A percentile compares a stretch with the other conserved stretches of the same genome.
phyloP scores from a whole-genome alignment of 1,284 basidiomycete species.

The Ceratobasidium sp. region DNA sequence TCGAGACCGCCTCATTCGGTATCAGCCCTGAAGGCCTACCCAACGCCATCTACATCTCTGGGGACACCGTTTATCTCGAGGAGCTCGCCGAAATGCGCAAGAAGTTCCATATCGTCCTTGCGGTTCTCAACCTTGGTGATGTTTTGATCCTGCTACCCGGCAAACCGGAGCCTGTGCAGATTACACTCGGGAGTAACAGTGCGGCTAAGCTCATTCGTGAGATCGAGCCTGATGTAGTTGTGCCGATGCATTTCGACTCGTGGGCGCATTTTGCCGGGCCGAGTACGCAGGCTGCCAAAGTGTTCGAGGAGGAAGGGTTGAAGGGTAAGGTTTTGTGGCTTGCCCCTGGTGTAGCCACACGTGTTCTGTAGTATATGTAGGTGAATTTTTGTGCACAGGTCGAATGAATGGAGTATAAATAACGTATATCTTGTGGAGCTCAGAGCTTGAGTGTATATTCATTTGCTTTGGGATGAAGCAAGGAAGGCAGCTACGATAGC shows the following conservation, averaged over 20 bases:
- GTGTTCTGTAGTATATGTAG: not conserved
- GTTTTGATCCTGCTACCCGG: constrained; percentile 10
- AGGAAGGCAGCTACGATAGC: no score
- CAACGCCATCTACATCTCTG: constrained; percentile 46
- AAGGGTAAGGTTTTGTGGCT: constrained; percentile 27
- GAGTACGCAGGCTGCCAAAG: not conserved
- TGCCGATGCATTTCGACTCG: constrained; percentile 35
- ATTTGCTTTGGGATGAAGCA: no score
- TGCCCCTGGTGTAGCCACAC: not conserved
- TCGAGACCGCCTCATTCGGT: constrained; percentile 42
- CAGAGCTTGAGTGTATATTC: no score
- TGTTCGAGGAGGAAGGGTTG: constrained; percentile 33
- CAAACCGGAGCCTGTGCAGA: constrained; percentile 16
- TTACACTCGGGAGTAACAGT: constrained; percentile 23
- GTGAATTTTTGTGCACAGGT: no score
- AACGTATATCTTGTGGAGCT: no score
- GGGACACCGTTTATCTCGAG: constrained; percentile 44
- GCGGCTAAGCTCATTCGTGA: constrained; percentile 25
- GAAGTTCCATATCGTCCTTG: constrained; percentile 44
- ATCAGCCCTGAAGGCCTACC: constrained; percentile 28
- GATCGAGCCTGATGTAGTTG: constrained; percentile 14
- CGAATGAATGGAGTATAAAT: no score
- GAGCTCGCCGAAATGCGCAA: constrained; percentile 40
- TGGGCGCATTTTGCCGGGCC: constrained; percentile 23
- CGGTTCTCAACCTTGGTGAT: constrained; percentile 24